phyloP scores from a whole-genome alignment of 2,329 filamentous ascomycete genomes.

The Colletotrichum brevisporum region DNA sequence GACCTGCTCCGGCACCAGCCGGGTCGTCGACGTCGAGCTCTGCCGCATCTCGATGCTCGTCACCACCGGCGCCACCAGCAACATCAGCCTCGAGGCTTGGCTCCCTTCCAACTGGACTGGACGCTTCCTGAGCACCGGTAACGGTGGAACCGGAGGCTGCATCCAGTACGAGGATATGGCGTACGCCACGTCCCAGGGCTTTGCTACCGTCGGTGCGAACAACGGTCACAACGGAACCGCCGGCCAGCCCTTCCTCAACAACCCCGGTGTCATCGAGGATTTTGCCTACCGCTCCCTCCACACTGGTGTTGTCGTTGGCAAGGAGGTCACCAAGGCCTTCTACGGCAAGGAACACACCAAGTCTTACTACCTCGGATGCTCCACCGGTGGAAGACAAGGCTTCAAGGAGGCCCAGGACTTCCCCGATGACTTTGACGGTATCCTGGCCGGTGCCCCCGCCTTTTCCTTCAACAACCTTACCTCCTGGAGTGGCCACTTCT shows the following conservation, averaged over 20 bases:
- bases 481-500: slow-evolving; percentile 42
- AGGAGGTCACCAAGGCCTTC: slow-evolving; percentile 62
- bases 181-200: slow-evolving; percentile 58
- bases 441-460: slow-evolving; percentile 55
- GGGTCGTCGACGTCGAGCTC: slow-evolving; percentile 44
- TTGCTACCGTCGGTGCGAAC: slow-evolving; percentile 62
- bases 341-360: slow-evolving; percentile 55
- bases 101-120: slow-evolving; percentile 60
- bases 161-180: slow-evolving; percentile 59
- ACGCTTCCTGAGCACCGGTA: slow-evolving; percentile 62
- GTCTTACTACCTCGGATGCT: slow-evolving; percentile 65
- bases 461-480: slow-evolving; percentile 58
- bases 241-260: slow-evolving; percentile 50
- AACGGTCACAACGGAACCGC: slow-evolving; percentile 63
- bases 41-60: slow-evolving; percentile 49
- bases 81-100: slow-evolving; percentile 63
- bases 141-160: slow-evolving; percentile 63
- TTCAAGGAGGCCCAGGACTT: slow-evolving; percentile 61
- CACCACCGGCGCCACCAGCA: slow-evolving; percentile 56
- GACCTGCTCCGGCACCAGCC: slow-evolving; percentile 50
- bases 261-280: slow-evolving; percentile 54
- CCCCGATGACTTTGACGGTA: slow-evolving; percentile 65
- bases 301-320: slow-evolving; percentile 56
- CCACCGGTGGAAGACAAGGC: slow-evolving; percentile 66
- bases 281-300: slow-evolving; percentile 49